Evolutionary conservation across 176 grass and related monocot species (phyloP), one percentile per base, ranked within the genome.

Genomic region (Alopecurus myosuroides): DNA sequence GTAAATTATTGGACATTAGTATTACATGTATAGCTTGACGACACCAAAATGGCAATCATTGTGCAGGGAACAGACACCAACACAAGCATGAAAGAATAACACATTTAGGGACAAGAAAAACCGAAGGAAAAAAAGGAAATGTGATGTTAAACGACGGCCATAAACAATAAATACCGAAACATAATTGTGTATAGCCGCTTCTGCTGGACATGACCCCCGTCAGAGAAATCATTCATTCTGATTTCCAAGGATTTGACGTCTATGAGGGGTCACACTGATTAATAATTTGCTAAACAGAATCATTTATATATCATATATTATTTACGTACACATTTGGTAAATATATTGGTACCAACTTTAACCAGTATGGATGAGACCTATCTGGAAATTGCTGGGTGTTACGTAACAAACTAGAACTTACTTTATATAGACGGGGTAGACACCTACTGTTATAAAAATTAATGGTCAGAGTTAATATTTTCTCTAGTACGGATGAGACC

Each of bases 1-100:
- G 57, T 78, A 88, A 3, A 42, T 58, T 80, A 65, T 18, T 66
- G 46, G 60, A 45, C 22, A 56, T 85, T 77, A 89, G 46, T 71
- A 33, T 57, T 69, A 31, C 64, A n/a, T n/a, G 44, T 42, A 85
- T 6, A 58, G 53, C 65, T 77, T 76, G 58, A 63, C 33, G 0
- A 62, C 3, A 77, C 15, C 29, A 52, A 45, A 85, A 49, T 0
- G 29, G 31, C 45, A 67, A 82, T 41, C 9, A 78, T 13, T 49
- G 17, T 44, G 26, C 30, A 58, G 42, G 82, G 29, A 89, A 46
- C 11, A 49, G 39, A 20, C 26, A 86, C n/a, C 30, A 70, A 40
- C 5, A 70, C 29, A 70, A 68, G 30, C 50, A 77, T 60, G 34
- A 5, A 76, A 40, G 37, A 5, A 55, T 2, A 76, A 25, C 26